Evolutionary conservation across 139 green algal species (phyloP), one percentile per base, ranked within the genome.

Genomic region (Edaphochlamys debaryana): DNA sequence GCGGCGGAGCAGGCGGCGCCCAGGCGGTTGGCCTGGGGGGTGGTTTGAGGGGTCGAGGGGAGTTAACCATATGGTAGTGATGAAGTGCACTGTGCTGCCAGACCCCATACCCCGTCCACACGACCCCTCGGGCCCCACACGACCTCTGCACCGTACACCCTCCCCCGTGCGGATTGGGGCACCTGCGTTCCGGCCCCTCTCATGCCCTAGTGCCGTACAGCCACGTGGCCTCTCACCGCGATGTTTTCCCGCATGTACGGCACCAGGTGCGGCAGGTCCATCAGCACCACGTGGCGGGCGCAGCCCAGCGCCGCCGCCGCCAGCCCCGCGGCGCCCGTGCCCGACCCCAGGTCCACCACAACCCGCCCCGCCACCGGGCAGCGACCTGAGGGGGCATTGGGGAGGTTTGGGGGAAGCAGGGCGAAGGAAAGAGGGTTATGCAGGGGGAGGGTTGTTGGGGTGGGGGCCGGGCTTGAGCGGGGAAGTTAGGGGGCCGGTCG

Each of bases 201-300:
- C 4, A 17, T 7, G 27, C 25, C 2, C 30, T 36, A 15, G 19
- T 0, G 30, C n/a, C 60, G 8, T n/a, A 0, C 60, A 25, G 30
- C 30, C 60, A 67, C 60, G 4, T 4, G 9, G 1, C 29, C 70
- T 6, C 64, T 17, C 41, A 75, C 77, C 77, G 50, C n/a, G 2
- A 84, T 67, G 64, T 84, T 84, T 13, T 67, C 77, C 25, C 48
- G 23, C 9, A 84, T 40, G 77, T 84, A 45, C 34, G 64, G 48
- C 64, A 75, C 23, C 48, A 84, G 48, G 77, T 84, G 77, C 17
- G 77, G 77, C 64, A 84, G 64, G 77, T 84, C 77, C 6, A 34
- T 45, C 34, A 84, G 48, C 15, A 41, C 30, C 27, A 75, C 64
- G n/a, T 32, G 45, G 1, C n/a, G 7, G 4, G 48, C 77, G n/a